These are phyloP conservation scores for Magnolia sinica DNA, from an alignment of 164 flowering plant genomes.

Conservation along the genomic window DNA sequence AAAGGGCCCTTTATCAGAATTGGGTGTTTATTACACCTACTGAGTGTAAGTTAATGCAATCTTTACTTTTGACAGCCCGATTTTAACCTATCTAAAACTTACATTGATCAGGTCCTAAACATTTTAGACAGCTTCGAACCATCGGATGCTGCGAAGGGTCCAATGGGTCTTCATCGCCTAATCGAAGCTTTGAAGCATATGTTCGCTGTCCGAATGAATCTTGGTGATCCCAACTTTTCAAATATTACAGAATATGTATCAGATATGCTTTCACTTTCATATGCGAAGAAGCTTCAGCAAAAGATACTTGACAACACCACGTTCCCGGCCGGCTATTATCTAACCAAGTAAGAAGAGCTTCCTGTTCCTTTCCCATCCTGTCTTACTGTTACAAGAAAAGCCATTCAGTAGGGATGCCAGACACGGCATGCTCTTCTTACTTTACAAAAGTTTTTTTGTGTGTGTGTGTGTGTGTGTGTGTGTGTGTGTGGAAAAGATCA, in stretches of 20 bases:
- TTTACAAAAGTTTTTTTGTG: too few species aligned
- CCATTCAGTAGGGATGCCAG: background rate
- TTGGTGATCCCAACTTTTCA: constrained; percentile 83
- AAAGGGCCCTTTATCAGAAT: too few species aligned
- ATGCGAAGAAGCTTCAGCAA: constrained; percentile 48
- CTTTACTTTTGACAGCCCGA: background rate
- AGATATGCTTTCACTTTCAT: constrained; percentile 72
- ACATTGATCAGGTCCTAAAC: constrained; percentile 56
- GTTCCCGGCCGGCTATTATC: constrained; percentile 71
- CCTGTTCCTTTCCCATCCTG: background rate
- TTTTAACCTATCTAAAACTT: background rate
- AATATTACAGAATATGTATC: constrained; percentile 30
- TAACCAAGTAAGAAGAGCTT: constrained; percentile 42
- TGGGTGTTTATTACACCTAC: too few species aligned
- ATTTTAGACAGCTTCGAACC: constrained; percentile 63
- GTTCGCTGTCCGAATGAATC: constrained; percentile 80
- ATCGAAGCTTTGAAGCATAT: constrained; percentile 88
- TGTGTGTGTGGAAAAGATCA: background rate
- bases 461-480: too few species aligned
- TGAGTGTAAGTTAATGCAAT: background rate
- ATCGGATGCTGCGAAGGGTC: constrained; percentile 47
- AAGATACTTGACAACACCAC: constrained; percentile 84
- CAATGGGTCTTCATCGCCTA: constrained; percentile 73
- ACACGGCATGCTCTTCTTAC: too few species aligned
- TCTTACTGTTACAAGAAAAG: background rate